These are phyloP conservation scores for Boletus subparvulus DNA, from an alignment of 768 basidiomycete genomes.

Conservation along the genomic window DNA sequence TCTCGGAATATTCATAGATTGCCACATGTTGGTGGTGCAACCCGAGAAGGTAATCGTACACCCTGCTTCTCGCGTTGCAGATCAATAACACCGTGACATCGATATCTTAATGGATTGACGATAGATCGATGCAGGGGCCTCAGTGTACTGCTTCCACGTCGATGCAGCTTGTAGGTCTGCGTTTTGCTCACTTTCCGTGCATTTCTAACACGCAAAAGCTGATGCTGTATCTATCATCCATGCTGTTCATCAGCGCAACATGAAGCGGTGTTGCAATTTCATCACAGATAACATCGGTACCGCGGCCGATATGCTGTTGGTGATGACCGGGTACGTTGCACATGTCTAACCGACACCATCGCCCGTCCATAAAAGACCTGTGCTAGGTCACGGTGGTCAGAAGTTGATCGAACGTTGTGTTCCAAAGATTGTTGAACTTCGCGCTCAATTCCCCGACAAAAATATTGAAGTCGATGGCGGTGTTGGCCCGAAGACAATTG, in stretches of 20 bases:
- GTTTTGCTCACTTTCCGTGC: conserved; percentile 11
- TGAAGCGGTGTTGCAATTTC: conserved; percentile 97
- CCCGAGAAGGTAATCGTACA: conserved; percentile 72
- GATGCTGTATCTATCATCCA: conserved; percentile 76
- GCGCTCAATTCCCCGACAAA: conserved; percentile 86
- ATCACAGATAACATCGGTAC: conserved; percentile 85
- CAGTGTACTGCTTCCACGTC: conserved; percentile 94
- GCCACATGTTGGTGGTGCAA: conserved; percentile 99
- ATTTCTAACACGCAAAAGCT: conserved; percentile 39
- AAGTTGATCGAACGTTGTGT: conserved; percentile 94
- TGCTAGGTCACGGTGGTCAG: conserved; percentile 85
- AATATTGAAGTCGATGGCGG: conserved; percentile 99
- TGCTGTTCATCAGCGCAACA: conserved; percentile 75
- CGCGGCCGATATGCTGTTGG: conserved; percentile 90
- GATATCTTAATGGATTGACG: conserved; percentile 84
- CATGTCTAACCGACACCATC: not conserved
- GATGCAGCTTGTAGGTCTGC: conserved; percentile 78
- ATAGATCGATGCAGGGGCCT: conserved; percentile 94
- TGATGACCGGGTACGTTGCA: conserved; percentile 87
- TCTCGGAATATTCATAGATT: conserved; percentile 98
- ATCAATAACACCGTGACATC: not conserved
- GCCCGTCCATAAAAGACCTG: not conserved
- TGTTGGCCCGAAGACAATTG: conserved; percentile 88
- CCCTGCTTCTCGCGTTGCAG: not conserved
- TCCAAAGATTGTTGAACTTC: conserved; percentile 88